Evolutionary conservation across 805 yeast species (phyloP).

Genomic region (Clavispora carvajalis): DNA sequence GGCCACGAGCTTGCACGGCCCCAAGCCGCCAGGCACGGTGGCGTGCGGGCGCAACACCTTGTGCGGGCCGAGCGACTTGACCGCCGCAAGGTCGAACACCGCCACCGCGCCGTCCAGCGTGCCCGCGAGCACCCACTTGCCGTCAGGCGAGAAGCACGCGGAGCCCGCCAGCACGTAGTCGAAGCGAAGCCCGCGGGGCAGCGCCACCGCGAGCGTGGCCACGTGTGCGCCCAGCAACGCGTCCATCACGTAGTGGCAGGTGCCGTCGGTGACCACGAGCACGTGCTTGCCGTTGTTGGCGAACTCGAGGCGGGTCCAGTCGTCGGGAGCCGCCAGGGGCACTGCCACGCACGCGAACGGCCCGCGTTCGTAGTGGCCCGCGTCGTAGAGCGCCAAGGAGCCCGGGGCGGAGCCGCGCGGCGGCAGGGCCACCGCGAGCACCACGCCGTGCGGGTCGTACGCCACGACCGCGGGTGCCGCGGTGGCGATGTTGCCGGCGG

Average conservation of each 20-base stretch:
- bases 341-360: conserved; percentile 40
- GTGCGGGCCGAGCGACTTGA: conserved; percentile 18
- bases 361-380: conserved; percentile 50
- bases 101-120: conserved; percentile 20
- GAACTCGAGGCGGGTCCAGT: conserved; percentile 68
- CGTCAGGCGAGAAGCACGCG: conserved; percentile 36
- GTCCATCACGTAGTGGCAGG: conserved; percentile 58
- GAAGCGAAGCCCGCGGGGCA: conserved; percentile 17
- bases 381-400: conserved; percentile 50
- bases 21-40: conserved; percentile 18
- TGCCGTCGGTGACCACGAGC: conserved; percentile 50
- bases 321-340: conserved; percentile 17
- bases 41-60: conserved; percentile 21
- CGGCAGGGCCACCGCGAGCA: conserved; percentile 57
- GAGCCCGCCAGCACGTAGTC: conserved; percentile 31
- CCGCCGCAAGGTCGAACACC: conserved; percentile 24
- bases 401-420: conserved; percentile 9
- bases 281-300: conserved; percentile 70
- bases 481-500: conserved; percentile 53
- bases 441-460: conserved; percentile 79
- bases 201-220: conserved; percentile 20
- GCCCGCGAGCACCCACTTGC: conserved; percentile 34
- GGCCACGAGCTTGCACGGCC: conserved; percentile 44
- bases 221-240: conserved; percentile 57
- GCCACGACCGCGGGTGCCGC: conserved; percentile 56